phyloP scores from a whole-genome alignment of 768 basidiomycete genomes.

The Mycena vulgaris region DNA sequence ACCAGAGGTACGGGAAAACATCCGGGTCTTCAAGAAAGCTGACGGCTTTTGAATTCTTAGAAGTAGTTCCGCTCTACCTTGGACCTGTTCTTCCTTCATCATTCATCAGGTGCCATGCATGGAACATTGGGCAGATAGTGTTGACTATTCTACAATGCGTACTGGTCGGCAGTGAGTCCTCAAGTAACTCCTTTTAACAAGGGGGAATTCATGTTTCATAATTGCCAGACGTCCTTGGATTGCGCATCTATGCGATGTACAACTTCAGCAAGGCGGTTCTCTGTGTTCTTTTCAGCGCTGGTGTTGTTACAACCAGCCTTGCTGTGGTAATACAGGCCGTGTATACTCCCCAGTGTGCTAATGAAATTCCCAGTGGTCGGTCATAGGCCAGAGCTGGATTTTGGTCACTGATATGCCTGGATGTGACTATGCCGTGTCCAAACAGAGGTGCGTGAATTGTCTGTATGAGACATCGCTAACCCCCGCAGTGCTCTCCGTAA shows the following conservation, averaged over 20 bases:
- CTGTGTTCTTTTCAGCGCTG: not conserved
- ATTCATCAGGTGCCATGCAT: too few species aligned
- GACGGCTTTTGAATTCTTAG: too few species aligned
- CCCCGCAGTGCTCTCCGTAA: not conserved
- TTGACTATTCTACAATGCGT: slow-evolving; percentile 14
- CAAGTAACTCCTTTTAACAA: too few species aligned
- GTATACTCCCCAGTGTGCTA: not conserved
- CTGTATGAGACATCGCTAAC: not conserved
- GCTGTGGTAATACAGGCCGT: not conserved
- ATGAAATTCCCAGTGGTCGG: not conserved
- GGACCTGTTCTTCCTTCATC: too few species aligned
- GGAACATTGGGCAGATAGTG: not conserved
- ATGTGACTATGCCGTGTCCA: slow-evolving; percentile 1
- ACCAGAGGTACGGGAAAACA: not conserved
- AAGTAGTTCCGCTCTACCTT: too few species aligned
- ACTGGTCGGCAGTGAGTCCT: slow-evolving; percentile 7
- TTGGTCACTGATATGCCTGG: not conserved
- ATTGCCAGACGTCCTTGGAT: slow-evolving; percentile 10
- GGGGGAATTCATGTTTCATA: not conserved
- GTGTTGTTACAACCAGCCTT: not conserved
- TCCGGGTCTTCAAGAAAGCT: too few species aligned
- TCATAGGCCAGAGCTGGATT: not conserved
- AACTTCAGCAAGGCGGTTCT: slow-evolving; percentile 15
- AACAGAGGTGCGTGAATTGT: slow-evolving; percentile 9
- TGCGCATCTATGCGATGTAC: slow-evolving; percentile 26